Conservation (phyloP, 192 early-diverging fungal species). For the Rhizophagus clarus region DNA sequence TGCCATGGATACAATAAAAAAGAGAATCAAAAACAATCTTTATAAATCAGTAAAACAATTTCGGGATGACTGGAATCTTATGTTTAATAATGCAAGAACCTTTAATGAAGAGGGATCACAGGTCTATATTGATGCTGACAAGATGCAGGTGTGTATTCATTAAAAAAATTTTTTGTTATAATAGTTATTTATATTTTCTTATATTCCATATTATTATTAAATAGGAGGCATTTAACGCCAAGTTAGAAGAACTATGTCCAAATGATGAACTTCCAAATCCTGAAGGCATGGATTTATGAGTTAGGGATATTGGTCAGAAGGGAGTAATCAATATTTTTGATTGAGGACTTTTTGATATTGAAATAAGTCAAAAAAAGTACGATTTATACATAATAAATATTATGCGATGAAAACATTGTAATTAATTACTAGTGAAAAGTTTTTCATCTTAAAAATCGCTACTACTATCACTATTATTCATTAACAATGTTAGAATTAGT, state of each 20-base stretch:
- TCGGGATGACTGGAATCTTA: slow-evolving; percentile 77
- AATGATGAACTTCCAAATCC: slow-evolving; percentile 39
- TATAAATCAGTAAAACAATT: slow-evolving; percentile 73
- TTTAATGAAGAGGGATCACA: slow-evolving; percentile 92
- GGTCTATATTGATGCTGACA: slow-evolving; percentile 86
- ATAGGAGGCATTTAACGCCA: slow-evolving; percentile 46
- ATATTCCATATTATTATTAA: not conserved
- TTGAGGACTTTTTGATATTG: too few species aligned
- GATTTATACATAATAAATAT: too few species aligned
- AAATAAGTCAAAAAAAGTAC: too few species aligned
- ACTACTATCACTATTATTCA: too few species aligned
- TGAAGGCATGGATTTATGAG: slow-evolving; percentile 7
- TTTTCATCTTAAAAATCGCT: too few species aligned
- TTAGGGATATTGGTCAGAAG: not conserved
- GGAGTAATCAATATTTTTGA: too few species aligned
- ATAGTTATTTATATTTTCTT: not conserved
- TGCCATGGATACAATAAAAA: slow-evolving; percentile 84
- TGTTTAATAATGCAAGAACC: slow-evolving; percentile 90
- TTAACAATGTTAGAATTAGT: not conserved
- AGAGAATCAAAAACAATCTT: slow-evolving; percentile 65
- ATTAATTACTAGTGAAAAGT: too few species aligned
- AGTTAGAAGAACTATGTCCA: slow-evolving; percentile 45
- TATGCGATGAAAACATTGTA: too few species aligned
- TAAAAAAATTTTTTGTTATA: not conserved
- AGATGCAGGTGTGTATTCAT: slow-evolving; percentile 47